These are phyloP conservation scores for Epichloe coenophiala DNA, from an alignment of 2,329 filamentous ascomycete species.

Conservation along the genomic window DNA sequence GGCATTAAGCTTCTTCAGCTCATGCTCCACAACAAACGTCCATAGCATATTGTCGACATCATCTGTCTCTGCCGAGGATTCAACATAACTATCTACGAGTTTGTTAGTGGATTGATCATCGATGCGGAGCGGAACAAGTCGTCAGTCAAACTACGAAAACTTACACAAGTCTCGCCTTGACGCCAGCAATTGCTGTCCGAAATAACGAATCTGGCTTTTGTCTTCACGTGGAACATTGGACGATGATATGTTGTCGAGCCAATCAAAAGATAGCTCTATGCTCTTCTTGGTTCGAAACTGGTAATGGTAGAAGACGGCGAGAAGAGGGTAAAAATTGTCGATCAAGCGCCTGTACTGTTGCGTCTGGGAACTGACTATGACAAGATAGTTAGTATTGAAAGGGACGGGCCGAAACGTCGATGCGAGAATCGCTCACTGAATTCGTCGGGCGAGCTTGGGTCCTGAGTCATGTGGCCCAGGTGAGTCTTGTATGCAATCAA, in stretches of 20 bases:
- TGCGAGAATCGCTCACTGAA: slow-evolving; percentile 2
- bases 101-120: not conserved
- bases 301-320: slow-evolving; percentile 27
- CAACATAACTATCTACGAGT: slow-evolving; percentile 18
- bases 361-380: slow-evolving; percentile 9
- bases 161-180: slow-evolving; percentile 23
- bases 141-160: slow-evolving; percentile 5
- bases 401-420: not conserved
- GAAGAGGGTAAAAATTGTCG: slow-evolving; percentile 23
- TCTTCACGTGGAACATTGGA: slow-evolving; percentile 14
- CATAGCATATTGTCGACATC: slow-evolving; percentile 15
- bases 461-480: slow-evolving; percentile 12
- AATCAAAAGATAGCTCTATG: slow-evolving; percentile 24
- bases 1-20: slow-evolving; percentile 26
- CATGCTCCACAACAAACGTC: slow-evolving; percentile 24
- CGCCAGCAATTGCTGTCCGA: slow-evolving; percentile 19
- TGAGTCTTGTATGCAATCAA: slow-evolving; percentile 17
- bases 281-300: slow-evolving; percentile 28
- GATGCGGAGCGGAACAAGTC: not conserved
- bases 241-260: slow-evolving; percentile 19
- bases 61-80: slow-evolving; percentile 12
- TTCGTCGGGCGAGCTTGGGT: slow-evolving; percentile 11
- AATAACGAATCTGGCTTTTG: slow-evolving; percentile 14
- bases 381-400: not conserved
- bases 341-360: slow-evolving; percentile 15